Conservation (phyloP, 345 rosid genomes). For the Noccaea caerulescens region DNA sequence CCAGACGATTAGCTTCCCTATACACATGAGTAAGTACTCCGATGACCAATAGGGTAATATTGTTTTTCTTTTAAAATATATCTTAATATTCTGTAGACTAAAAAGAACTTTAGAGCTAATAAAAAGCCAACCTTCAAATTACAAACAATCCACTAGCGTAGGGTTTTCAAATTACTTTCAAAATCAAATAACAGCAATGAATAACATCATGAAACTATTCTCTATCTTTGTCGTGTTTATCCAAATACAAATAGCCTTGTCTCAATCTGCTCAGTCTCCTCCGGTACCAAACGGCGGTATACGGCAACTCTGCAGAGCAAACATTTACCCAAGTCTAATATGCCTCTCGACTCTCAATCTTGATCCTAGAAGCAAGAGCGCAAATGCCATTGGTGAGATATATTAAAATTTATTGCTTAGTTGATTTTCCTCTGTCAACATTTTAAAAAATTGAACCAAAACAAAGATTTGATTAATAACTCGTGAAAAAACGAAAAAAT, state of each 20-base stretch:
- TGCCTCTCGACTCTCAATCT: slow-evolving; percentile 26
- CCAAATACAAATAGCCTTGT: slow-evolving; percentile 7
- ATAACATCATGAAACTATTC: not conserved
- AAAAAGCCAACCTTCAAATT: too few relatives aligned
- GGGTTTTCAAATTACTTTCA: too few relatives aligned
- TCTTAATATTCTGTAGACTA: too few relatives aligned
- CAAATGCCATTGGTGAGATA: not conserved
- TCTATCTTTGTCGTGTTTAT: not conserved
- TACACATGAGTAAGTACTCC: too few relatives aligned
- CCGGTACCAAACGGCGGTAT: not conserved
- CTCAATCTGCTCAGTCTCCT: not conserved
- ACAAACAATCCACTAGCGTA: too few relatives aligned
- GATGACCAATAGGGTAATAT: too few relatives aligned
- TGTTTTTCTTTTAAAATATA: too few relatives aligned
- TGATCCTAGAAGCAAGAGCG: slow-evolving; percentile 12
- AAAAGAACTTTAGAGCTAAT: too few relatives aligned
- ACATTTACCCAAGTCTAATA: not conserved
- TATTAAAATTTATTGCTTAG: not conserved
- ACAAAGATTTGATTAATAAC: not conserved
- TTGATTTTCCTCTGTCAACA: not conserved
- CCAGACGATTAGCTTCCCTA: too few relatives aligned
- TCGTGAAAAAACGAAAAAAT: not conserved
- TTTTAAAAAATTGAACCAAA: not conserved
- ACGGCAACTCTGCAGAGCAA: not conserved
- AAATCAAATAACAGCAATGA: slow-evolving; percentile 8